Evolutionary conservation across 257 asterid genomes (phyloP).

Genomic region (Solanum clarkiae): DNA sequence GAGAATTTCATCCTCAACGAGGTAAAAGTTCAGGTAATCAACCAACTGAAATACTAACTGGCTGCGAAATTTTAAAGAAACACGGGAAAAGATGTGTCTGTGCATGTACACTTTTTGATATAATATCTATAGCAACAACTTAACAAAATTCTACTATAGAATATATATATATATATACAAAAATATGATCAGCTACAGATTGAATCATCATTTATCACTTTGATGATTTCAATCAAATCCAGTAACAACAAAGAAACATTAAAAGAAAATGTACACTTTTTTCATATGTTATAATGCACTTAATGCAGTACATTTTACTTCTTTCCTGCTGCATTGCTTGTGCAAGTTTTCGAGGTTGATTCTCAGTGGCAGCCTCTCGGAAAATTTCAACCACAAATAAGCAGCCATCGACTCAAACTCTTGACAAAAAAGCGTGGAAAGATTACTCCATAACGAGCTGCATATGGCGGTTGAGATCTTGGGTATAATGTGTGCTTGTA

Average conservation of each 20-base stretch:
- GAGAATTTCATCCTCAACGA: no score
- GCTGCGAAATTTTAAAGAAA: not conserved
- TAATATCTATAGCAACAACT: not conserved
- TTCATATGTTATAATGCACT: not conserved
- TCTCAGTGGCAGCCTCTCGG: not conserved
- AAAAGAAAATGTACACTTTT: not conserved
- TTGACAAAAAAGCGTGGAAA: not conserved
- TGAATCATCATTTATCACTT: not conserved
- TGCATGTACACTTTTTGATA: not conserved
- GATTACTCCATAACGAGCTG: constrained; percentile 74
- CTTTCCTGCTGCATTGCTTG: not conserved
- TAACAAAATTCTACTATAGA: not conserved
- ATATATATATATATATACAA: not conserved
- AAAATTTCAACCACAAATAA: no score
- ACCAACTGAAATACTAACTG: no score
- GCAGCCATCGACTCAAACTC: not conserved
- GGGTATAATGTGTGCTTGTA: constrained; percentile 47
- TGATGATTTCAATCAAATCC: not conserved
- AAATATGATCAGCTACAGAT: not conserved
- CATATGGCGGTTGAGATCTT: constrained; percentile 82
- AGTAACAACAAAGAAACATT: not conserved
- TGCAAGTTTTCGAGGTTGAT: not conserved
- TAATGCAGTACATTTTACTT: not conserved
- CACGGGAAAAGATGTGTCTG: not conserved
- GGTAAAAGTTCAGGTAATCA: not conserved